Evolutionary conservation across 441 rosid genomes (phyloP).

Genomic region (Pelargonium hybrid): DNA sequence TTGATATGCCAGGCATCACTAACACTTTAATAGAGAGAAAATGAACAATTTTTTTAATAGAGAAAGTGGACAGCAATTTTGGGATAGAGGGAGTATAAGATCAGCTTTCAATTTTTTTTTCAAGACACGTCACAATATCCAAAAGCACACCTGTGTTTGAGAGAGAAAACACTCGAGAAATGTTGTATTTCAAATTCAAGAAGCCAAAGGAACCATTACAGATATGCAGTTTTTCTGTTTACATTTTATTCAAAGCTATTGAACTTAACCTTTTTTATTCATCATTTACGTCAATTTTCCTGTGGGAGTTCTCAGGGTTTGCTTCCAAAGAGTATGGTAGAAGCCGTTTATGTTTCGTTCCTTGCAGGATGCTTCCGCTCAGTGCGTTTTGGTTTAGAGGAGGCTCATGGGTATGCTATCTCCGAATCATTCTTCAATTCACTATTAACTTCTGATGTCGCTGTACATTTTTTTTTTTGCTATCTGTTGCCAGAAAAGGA

Average conservation of each 20-base stretch:
- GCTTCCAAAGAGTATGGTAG: slow-evolving; percentile 49
- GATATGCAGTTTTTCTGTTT: neutral
- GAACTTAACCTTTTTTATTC: neutral
- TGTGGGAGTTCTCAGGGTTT: slow-evolving; percentile 35
- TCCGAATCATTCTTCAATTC: slow-evolving; percentile 11
- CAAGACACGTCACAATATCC: neutral
- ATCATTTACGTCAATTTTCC: too few species aligned
- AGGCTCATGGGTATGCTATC: slow-evolving; percentile 81
- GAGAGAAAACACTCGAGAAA: too few species aligned
- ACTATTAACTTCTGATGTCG: neutral
- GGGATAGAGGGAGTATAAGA: neutral
- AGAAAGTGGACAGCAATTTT: too few species aligned
- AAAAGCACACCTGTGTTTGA: too few species aligned
- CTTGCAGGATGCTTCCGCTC: slow-evolving; percentile 91
- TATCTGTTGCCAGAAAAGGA: slow-evolving; percentile 51
- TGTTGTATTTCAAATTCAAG: too few species aligned
- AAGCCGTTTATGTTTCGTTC: slow-evolving; percentile 86
- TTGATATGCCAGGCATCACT: too few species aligned
- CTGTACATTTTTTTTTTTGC: slow-evolving; percentile 17
- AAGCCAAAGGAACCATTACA: too few species aligned
- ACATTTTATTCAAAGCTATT: neutral
- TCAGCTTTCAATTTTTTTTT: neutral
- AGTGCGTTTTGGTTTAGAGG: slow-evolving; percentile 81
- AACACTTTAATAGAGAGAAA: too few species aligned
- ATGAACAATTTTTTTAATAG: too few species aligned